Base-by-base conservation (phyloP, 2,329 filamentous ascomycete species). In the Curvularia verruculosa region DNA sequence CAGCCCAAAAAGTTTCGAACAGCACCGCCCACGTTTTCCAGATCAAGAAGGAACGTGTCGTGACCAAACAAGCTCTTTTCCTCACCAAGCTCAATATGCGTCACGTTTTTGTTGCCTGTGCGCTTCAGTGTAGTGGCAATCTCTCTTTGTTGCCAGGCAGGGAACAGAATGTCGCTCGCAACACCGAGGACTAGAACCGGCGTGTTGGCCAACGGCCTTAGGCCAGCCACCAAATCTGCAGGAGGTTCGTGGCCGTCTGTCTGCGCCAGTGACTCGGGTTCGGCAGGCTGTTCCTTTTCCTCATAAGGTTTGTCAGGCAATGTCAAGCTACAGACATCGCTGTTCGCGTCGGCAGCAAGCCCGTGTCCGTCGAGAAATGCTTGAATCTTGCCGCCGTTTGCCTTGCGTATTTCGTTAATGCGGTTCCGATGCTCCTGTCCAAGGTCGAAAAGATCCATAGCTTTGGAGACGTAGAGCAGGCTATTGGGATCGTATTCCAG, bases 361-460 rank as follows among this genome's bases (percentile, higher is more conserved):
- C 66, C 58, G 4, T 63, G 57, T 5, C 74, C 75, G 37, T 72
- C 73, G 18, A 71, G 52, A 37, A 75, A 76, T 12, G 81, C 79
- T 21, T 84, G 81, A 2, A 93, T 78, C 48, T 84, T 84, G 43
- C 80, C 77, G 59, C 84, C 79, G 46, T 89, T 87, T 52, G 85
- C 82, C 13, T 83, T 80, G 15, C 93, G 83, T 26, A 92, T 84
- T 29, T 80, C 71, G 19, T 81, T 81, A 2, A 90, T 86, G 19
- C 84, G 85, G 3, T 80, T 76, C 72, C 93, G 91, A 71, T 89
- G 87, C 39, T 86, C 83, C 46, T 81, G 81, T 23, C 95, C 92
- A 0, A 99, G 84, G 70, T 99, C 95, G 75, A 99, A 99, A 12
- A 99, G 82, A 73, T 99, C 95, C 95, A 99, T 99, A 5, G 95